A percentile compares a stretch with the other conserved stretches of the same genome.
Evolutionary conservation across 768 basidiomycete genomes (phyloP).

Genomic region (Cyclocybe aegerita): DNA sequence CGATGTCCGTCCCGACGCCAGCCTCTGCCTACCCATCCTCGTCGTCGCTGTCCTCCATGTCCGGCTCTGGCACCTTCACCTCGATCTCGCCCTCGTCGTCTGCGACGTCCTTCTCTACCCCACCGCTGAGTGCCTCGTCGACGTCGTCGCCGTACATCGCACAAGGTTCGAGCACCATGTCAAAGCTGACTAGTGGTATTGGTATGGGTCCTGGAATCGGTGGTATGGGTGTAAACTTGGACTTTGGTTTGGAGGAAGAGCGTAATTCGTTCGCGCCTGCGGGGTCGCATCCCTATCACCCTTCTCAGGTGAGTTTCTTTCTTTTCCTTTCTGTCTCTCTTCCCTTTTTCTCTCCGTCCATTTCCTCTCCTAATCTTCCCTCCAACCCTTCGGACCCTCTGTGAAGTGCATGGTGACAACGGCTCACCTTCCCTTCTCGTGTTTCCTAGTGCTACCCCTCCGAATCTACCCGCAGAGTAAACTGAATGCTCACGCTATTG

Average conservation of each 20-base stretch:
- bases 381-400: no score
- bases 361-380: no score
- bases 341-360: neutral
- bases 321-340: neutral
- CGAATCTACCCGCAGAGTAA: no score
- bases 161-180: neutral
- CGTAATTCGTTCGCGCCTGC: constrained; percentile 28
- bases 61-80: neutral
- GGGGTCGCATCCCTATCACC: constrained; percentile 29
- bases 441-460: no score
- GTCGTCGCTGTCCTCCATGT: neutral
- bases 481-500: no score
- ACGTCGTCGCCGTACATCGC: neutral
- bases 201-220: neutral
- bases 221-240: neutral
- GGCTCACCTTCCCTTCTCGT: no score
- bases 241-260: constrained; percentile 25
- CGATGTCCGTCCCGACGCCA: neutral
- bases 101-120: neutral
- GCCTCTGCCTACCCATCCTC: neutral
- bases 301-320: constrained; percentile 24
- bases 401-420: no score
- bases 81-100: constrained; percentile 1
- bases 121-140: neutral
- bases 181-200: neutral